These are phyloP conservation scores for Leishmania turanica DNA, from an alignment of 208 protist genomes.

Conservation along the genomic window DNA sequence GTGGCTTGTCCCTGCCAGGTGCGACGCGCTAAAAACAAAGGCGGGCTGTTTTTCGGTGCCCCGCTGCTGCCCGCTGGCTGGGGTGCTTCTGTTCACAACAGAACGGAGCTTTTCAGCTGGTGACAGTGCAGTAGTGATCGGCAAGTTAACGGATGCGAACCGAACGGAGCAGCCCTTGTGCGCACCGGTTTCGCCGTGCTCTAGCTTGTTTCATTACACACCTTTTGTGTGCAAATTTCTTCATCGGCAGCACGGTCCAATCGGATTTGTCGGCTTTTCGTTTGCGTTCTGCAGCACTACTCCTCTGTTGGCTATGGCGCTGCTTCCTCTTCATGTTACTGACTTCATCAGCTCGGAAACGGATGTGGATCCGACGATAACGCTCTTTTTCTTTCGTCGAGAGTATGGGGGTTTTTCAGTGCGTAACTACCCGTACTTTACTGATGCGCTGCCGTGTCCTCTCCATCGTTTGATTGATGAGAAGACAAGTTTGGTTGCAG, in stretches of 20 bases:
- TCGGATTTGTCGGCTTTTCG: background rate
- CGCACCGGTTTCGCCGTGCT: background rate
- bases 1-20: background rate
- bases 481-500: background rate
- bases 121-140: constrained; percentile 1
- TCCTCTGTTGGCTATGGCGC: background rate
- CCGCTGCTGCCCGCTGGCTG: background rate
- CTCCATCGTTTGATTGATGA: background rate
- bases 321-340: background rate
- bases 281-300: background rate
- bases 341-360: background rate
- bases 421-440: background rate
- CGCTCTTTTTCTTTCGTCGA: background rate
- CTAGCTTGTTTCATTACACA: background rate
- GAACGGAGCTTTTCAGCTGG: background rate
- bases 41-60: background rate
- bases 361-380: background rate
- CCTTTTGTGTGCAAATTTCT: constrained; percentile 9
- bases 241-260: constrained; percentile 1
- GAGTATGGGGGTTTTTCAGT: background rate
- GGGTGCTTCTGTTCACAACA: background rate
- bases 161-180: background rate
- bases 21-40: background rate
- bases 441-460: background rate
- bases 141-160: background rate